phyloP scores from a whole-genome alignment of 768 basidiomycete genomes.

The Termitomyces sp. region DNA sequence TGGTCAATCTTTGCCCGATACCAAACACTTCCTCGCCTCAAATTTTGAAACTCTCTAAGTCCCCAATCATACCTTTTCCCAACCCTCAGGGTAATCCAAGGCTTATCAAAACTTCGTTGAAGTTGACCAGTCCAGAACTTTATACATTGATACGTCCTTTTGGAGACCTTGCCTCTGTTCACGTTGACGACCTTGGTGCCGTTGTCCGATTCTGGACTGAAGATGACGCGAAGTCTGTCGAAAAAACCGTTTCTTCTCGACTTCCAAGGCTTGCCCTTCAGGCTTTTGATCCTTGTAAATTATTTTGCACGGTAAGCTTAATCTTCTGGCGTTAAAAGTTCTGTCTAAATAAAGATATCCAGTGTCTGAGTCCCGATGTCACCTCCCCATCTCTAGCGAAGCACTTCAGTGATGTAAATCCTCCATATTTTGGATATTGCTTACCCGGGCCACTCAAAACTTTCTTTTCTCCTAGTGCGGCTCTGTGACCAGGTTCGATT shows the following conservation, averaged over 20 bases:
- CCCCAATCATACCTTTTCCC: neutral
- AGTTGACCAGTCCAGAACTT: neutral
- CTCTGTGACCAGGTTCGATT: conserved; percentile 1
- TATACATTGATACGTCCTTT: conserved; percentile 2
- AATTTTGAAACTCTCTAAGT: neutral
- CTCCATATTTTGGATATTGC: neutral
- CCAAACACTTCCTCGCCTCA: neutral
- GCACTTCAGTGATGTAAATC: neutral
- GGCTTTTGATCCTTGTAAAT: neutral
- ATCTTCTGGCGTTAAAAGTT: neutral
- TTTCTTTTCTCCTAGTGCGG: neutral
- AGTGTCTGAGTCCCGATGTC: conserved; percentile 3
- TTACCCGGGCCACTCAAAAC: neutral
- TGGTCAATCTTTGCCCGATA: neutral
- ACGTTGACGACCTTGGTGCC: neutral
- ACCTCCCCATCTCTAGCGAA: neutral
- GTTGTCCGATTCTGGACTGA: conserved; percentile 6
- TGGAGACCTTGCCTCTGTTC: neutral
- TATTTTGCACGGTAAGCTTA: neutral
- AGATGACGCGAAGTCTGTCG: neutral
- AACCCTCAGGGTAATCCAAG: neutral
- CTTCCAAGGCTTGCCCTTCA: neutral
- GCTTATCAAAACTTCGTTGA: neutral
- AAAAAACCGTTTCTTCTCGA: neutral
- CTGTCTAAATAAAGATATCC: neutral